Conservation (phyloP, 1,284 basidiomycete genomes). For the Rhodotorula sp. region DNA sequence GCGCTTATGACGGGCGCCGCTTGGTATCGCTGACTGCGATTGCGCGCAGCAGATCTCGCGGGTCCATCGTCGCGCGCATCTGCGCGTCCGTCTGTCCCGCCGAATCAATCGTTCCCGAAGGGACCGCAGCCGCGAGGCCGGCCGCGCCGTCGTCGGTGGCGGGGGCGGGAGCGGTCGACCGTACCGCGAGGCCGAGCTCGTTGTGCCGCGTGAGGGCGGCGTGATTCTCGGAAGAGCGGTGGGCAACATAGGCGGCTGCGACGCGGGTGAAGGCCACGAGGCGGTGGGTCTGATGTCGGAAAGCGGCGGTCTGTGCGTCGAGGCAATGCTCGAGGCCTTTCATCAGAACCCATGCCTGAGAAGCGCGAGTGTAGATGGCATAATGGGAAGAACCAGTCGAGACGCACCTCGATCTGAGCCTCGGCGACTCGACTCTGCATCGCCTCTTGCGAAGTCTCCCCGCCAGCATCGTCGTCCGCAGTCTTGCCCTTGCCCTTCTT, state of each 20-base stretch:
- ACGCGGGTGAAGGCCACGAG: slow-evolving; percentile 22
- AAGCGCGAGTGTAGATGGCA: not conserved
- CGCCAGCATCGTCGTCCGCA: not conserved
- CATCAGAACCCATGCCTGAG: no score
- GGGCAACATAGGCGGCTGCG: slow-evolving; percentile 15
- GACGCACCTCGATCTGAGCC: slow-evolving; percentile 17
- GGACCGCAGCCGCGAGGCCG: not conserved
- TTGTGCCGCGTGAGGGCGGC: slow-evolving; percentile 20
- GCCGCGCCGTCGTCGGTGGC: not conserved
- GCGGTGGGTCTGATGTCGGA: slow-evolving; percentile 26
- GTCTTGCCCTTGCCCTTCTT: slow-evolving; percentile 10
- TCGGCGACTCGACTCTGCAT: slow-evolving; percentile 7
- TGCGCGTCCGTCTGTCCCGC: not conserved
- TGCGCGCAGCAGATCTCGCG: slow-evolving; percentile 31
- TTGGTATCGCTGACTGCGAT: slow-evolving; percentile 24
- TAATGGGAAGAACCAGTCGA: no score
- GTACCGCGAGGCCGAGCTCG: slow-evolving; percentile 4
- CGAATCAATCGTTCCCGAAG: not conserved
- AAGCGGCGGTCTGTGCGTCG: slow-evolving; percentile 13
- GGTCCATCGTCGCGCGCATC: slow-evolving; percentile 4
- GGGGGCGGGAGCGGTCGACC: not conserved
- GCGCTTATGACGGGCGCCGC: not conserved
- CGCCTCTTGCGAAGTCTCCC: not conserved
- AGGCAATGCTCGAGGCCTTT: no score
- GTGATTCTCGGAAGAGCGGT: slow-evolving; percentile 24